phyloP scores from a whole-genome alignment of 352 stramenopile species.

The Blastocystis sp. region DNA sequence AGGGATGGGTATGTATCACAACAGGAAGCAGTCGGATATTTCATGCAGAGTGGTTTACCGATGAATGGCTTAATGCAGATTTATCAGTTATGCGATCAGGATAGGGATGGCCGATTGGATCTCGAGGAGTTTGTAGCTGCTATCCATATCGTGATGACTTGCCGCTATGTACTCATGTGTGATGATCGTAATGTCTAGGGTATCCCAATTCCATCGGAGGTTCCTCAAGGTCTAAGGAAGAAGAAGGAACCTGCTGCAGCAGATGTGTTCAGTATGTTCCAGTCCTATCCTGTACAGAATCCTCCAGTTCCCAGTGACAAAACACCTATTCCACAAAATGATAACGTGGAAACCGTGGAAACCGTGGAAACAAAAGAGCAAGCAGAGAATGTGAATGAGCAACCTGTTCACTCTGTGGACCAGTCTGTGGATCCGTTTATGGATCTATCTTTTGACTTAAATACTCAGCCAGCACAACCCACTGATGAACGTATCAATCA shows the following conservation, averaged over 20 bases:
- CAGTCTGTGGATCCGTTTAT: neutral
- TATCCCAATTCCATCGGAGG: conserved; percentile 6
- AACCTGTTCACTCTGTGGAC: neutral
- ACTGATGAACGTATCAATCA: neutral
- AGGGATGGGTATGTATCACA: conserved; percentile 16
- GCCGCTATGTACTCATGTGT: neutral
- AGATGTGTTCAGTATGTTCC: neutral
- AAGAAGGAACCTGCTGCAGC: neutral
- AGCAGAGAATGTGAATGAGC: neutral
- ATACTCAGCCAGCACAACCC: neutral
- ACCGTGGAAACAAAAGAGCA: neutral
- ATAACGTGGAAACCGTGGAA: neutral
- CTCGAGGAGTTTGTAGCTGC: conserved; percentile 2
- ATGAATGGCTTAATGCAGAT: neutral
- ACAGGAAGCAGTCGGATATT: conserved; percentile 21
- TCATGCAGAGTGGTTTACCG: conserved; percentile 14
- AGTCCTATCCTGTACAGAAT: neutral
- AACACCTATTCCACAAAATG: neutral
- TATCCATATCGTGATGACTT: conserved; percentile 54
- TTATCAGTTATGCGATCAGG: conserved; percentile 48
- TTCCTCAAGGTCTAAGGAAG: conserved; percentile 3
- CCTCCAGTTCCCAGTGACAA: neutral
- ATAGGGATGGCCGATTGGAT: conserved; percentile 41
- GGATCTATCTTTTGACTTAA: no score
- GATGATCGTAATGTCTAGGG: neutral